Evolutionary conservation across 306 rosid species (phyloP).

Genomic region (Dalbergia oliveri): DNA sequence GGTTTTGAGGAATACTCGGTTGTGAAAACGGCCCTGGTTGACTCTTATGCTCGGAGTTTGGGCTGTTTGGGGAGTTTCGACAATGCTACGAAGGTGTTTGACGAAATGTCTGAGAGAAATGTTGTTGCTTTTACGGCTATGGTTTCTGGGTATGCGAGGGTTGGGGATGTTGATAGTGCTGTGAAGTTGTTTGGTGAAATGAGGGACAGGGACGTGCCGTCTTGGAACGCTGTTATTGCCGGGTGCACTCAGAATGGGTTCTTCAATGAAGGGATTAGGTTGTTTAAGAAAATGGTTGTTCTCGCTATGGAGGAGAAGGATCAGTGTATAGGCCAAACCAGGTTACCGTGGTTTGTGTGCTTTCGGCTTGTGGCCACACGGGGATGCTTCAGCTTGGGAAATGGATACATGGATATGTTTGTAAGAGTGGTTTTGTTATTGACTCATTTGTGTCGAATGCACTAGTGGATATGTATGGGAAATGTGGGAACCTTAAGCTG

Average conservation of each 20-base stretch:
- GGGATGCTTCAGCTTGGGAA: conserved; percentile 85
- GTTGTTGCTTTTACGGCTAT: conserved; percentile 77
- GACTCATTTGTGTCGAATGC: conserved; percentile 70
- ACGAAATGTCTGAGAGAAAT: conserved; percentile 71
- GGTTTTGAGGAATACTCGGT: conserved; percentile 67
- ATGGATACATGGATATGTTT: conserved; percentile 77
- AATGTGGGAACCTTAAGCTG: conserved; percentile 69
- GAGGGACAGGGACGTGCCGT: conserved; percentile 74
- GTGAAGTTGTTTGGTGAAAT: conserved; percentile 64
- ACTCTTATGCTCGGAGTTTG: conserved; percentile 57
- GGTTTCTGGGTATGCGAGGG: conserved; percentile 71
- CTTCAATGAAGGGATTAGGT: conserved; percentile 64
- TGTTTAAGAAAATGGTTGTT: conserved; percentile 66
- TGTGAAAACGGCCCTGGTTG: conserved; percentile 74
- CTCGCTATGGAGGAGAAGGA: conserved; percentile 40
- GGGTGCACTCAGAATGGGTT: conserved; percentile 85
- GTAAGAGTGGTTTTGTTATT: conserved; percentile 52
- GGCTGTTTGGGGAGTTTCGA: conserved; percentile 26
- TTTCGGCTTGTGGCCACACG: conserved; percentile 82
- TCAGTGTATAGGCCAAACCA: conserved; percentile 61
- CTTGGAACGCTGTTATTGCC: conserved; percentile 81
- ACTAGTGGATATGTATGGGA: conserved; percentile 87
- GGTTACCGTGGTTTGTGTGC: conserved; percentile 71
- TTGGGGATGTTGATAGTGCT: conserved; percentile 68
- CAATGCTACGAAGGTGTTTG: conserved; percentile 64